Evolutionary conservation across 768 basidiomycete species (phyloP).

Genomic region (Hericium rajendrae): DNA sequence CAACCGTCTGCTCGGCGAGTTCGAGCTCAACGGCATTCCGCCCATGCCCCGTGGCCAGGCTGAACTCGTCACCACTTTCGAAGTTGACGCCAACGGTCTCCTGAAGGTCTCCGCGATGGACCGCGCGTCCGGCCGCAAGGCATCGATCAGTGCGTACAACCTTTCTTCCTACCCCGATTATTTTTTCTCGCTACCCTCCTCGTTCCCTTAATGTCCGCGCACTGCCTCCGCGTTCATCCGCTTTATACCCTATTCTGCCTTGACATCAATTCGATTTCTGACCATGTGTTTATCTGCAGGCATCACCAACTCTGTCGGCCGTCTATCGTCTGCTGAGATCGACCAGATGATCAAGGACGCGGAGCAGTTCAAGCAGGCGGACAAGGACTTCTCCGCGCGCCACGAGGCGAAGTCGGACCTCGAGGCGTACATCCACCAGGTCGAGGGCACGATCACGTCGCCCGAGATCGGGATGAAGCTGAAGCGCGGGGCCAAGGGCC

Average conservation of each 20-base stretch:
- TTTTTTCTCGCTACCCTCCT: too few relatives aligned
- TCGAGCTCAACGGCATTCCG: constrained; percentile 97
- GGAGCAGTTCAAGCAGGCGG: constrained; percentile 91
- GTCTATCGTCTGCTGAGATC: constrained; percentile 94
- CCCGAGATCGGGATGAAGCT: constrained; percentile 98
- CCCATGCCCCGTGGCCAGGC: constrained; percentile 99
- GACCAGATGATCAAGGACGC: constrained; percentile 99
- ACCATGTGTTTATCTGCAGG: constrained; percentile 29
- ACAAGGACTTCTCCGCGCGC: constrained; percentile 96
- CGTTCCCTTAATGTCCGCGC: too few relatives aligned
- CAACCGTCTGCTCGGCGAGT: constrained; percentile 98
- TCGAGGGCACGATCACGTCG: constrained; percentile 91
- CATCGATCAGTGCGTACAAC: constrained; percentile 74
- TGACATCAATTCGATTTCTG: not conserved
- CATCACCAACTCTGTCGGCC: constrained; percentile 99
- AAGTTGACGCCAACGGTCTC: constrained; percentile 98
- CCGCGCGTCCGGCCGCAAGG: constrained; percentile 98
- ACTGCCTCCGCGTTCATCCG: not conserved
- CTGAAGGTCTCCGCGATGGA: constrained; percentile 98
- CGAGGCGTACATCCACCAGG: constrained; percentile 95
- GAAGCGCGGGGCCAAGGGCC: constrained; percentile 90
- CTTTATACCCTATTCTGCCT: not conserved
- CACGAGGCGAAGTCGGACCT: constrained; percentile 98
- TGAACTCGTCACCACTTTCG: constrained; percentile 98
- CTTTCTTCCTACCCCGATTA: not conserved